Base-by-base conservation (phyloP, 768 basidiomycete species). In the Leccinum subtestaceum region DNA sequence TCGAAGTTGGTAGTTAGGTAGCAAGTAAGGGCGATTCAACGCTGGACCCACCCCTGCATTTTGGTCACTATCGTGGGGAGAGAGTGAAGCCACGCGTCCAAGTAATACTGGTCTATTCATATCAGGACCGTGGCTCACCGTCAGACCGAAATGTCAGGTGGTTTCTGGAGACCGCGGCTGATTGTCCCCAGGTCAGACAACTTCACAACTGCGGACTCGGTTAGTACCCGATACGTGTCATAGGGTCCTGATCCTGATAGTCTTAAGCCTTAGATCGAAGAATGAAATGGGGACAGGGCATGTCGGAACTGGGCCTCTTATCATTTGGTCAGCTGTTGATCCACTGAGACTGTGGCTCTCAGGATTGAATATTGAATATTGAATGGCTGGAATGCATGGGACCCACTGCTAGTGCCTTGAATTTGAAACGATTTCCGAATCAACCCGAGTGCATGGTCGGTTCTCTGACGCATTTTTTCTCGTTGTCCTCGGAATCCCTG, bases 401-500 rank as follows among this genome's bases (percentile, higher is more conserved):
- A 56, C 36, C 29, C 46, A 38, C 50, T 36, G 9, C 43, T 5
- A 19, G n/a, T 40, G 31, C 36, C 13, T 25, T 29, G 29, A 50
- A 52, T 53, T 65, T 61, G 57, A 32, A 62, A 55, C 23, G 43
- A 23, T 0, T 21, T n/a, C 19, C 19, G 32, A 34, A 53, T 34
- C 36, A n/a, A n/a, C 54, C 36, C 40, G 48, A 50, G 31, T 54
- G 29, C 23, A 19, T 53, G 49, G 36, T 43, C 40, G 32, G 36
- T 27, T 25, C n/a, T 52, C 50, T 56, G 49, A n/a, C 47, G 21
- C 32, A 23, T 21, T 27, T 52, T 47, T 46, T 43, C n/a, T 56
- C 19, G 32, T 49, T 48, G 43, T 48, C 52, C 52, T 65, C 56
- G 56, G 47, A 55, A 55, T 56, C 60, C 52, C 25, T 57, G 57